phyloP scores from a whole-genome alignment of 192 early-diverging fungal genomes.

The Umbelopsis ramanniana region DNA sequence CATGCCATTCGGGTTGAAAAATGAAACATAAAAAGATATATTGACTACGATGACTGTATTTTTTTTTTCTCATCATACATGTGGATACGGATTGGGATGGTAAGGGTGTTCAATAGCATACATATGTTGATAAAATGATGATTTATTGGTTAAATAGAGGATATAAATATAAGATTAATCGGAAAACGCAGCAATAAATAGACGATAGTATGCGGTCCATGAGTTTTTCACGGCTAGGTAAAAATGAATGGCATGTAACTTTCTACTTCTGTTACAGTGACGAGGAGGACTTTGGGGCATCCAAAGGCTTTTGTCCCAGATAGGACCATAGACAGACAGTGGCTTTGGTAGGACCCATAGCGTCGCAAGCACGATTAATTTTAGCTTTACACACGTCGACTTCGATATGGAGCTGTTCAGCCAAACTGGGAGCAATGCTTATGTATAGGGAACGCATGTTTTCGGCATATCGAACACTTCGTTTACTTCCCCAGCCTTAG shows the following conservation, averaged over 20 bases:
- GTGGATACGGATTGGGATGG: no score
- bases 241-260: not conserved
- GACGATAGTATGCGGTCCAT: not conserved
- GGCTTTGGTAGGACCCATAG: slow-evolving; percentile 9
- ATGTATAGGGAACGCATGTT: not conserved
- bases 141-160: no score
- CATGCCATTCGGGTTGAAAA: slow-evolving; percentile 61
- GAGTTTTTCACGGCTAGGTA: not conserved
- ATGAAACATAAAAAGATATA: no score
- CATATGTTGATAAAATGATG: no score
- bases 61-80: no score
- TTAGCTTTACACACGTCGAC: not conserved
- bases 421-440: not conserved
- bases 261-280: not conserved
- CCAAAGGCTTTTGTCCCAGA: not conserved
- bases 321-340: slow-evolving; percentile 7
- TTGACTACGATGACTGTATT: no score
- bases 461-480: not conserved
- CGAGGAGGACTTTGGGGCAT: not conserved
- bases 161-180: not conserved
- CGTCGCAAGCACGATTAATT: not conserved
- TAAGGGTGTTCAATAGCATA: no score
- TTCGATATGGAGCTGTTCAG: not conserved
- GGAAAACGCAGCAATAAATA: not conserved
- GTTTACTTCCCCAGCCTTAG: slow-evolving; percentile 5